Conservation (phyloP, 2,329 filamentous ascomycete genomes). For the Cordyceps javanica region DNA sequence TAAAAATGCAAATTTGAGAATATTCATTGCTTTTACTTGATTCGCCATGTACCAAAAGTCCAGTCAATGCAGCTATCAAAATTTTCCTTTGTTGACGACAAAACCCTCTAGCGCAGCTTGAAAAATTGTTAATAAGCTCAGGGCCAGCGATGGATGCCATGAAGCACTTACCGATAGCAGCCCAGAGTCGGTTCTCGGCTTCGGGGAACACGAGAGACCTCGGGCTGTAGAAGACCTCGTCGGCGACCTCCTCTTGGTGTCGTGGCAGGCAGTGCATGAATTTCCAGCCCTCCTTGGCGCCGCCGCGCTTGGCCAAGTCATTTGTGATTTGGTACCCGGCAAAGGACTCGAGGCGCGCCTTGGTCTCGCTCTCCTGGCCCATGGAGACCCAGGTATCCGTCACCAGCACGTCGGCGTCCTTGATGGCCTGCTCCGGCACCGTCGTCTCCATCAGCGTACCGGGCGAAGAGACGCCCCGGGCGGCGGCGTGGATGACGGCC, state of each 20-base stretch:
- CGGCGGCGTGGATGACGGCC: constrained; percentile 61
- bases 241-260: constrained; percentile 85
- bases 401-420: constrained; percentile 80
- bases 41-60: neutral
- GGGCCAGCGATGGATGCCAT: too few species aligned
- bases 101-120: constrained; percentile 76
- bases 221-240: constrained; percentile 88
- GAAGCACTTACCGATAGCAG: constrained; percentile 63
- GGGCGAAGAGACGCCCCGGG: constrained; percentile 47
- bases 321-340: constrained; percentile 86
- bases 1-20: constrained; percentile 5
- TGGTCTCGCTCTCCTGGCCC: constrained; percentile 86
- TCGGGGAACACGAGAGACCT: constrained; percentile 87
- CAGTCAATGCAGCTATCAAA: constrained; percentile 31
- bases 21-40: neutral
- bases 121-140: neutral
- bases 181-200: constrained; percentile 91
- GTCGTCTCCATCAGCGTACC: constrained; percentile 70
- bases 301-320: constrained; percentile 74
- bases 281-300: constrained; percentile 84
- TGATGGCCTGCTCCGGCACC: constrained; percentile 77
- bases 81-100: constrained; percentile 87
- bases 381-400: constrained; percentile 99
- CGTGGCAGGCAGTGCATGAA: constrained; percentile 98
- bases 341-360: constrained; percentile 74